A percentile compares a stretch with the other conserved stretches of the same genome.
These are phyloP conservation scores for Colletotrichum cereale DNA, from an alignment of 2,329 filamentous ascomycete species.

Conservation along the genomic window DNA sequence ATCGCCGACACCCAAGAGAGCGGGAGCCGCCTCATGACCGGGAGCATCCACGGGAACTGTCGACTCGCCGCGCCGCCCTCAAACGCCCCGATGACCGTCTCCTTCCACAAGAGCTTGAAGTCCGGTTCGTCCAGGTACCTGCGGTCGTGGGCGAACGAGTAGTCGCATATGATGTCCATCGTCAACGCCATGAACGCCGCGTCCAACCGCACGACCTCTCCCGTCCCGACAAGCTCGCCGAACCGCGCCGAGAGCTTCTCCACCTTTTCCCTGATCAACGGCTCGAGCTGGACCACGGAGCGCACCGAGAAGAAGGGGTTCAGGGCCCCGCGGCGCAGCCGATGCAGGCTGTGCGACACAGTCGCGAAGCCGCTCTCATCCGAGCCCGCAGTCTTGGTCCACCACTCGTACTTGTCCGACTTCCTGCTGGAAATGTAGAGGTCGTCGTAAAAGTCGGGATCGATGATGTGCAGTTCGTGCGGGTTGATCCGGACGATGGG, in stretches of 20 bases:
- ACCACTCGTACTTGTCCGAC: constrained; percentile 41
- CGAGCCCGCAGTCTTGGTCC: constrained; percentile 37
- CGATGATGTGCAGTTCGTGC: constrained; percentile 47
- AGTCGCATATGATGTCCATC: constrained; percentile 52
- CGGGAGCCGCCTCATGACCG: constrained; percentile 40
- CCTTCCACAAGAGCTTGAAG: constrained; percentile 43
- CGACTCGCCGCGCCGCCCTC: constrained; percentile 38
- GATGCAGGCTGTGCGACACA: constrained; percentile 55
- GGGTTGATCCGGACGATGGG: constrained; percentile 51
- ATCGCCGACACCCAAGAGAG: constrained; percentile 30
- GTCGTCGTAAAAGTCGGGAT: constrained; percentile 47
- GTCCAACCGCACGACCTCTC: constrained; percentile 40
- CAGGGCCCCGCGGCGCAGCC: constrained; percentile 54
- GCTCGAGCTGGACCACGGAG: constrained; percentile 52
- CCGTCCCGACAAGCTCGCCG: constrained; percentile 45
- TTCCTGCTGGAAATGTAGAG: constrained; percentile 44
- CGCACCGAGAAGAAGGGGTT: constrained; percentile 58
- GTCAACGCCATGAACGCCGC: constrained; percentile 47
- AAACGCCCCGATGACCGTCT: constrained; percentile 39
- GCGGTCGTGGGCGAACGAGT: constrained; percentile 50
- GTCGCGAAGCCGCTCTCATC: constrained; percentile 48
- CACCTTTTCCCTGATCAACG: constrained; percentile 50
- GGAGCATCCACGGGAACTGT: constrained; percentile 42
- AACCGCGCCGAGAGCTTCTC: constrained; percentile 46
- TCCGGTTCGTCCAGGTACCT: constrained; percentile 49